These are phyloP conservation scores for Heliamphora exappendiculata DNA, from an alignment of 148 eudicot species.

Conservation along the genomic window DNA sequence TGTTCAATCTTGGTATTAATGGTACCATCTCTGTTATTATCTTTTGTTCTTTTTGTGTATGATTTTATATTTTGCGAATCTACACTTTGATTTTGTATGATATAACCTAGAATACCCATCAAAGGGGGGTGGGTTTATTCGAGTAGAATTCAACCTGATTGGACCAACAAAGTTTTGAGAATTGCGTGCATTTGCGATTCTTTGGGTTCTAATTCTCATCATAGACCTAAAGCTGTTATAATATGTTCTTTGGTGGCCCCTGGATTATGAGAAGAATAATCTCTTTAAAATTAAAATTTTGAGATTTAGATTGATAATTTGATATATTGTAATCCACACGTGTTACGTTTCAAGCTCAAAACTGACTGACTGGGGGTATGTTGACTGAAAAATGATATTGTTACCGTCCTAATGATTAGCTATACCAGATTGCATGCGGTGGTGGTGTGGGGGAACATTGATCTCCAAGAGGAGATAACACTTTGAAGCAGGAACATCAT, in stretches of 20 bases:
- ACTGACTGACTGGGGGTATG: no score
- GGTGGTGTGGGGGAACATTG: no score
- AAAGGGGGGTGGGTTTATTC: not conserved
- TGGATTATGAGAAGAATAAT: not conserved
- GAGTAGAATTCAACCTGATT: not conserved
- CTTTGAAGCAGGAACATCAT: no score
- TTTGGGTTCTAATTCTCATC: not conserved
- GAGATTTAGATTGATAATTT: not conserved
- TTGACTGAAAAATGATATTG: not conserved
- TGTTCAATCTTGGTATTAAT: not conserved
- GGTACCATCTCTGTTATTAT: not conserved
- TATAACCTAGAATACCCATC: not conserved
- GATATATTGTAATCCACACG: not conserved
- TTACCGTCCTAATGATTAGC: not conserved
- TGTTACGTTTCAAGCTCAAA: not conserved
- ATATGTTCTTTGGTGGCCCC: not conserved
- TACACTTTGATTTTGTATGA: not conserved
- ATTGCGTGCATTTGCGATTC: not conserved
- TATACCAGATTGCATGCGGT: no score
- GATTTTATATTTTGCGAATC: not conserved
- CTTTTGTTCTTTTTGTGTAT: not conserved
- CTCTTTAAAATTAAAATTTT: not conserved
- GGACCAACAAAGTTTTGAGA: not conserved
- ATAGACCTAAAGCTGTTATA: not conserved
- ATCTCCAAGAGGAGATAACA: no score